phyloP scores from a whole-genome alignment of 345 rosid genomes.

The Orychophragmus violaceus region DNA sequence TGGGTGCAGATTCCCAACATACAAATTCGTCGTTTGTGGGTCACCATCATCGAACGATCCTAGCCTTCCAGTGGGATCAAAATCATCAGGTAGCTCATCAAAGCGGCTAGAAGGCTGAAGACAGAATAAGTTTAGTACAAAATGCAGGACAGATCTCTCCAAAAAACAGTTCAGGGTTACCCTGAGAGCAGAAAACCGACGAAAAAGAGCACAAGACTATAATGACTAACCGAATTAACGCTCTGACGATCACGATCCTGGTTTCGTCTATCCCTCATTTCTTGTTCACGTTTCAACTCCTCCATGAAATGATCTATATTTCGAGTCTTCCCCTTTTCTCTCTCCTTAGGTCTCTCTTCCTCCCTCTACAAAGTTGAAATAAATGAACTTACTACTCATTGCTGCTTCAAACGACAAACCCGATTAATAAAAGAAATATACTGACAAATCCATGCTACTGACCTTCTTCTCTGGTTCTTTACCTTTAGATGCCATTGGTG shows the following conservation, averaged over 20 bases:
- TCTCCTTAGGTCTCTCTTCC: constrained; percentile 71
- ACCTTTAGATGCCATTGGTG: constrained; percentile 83
- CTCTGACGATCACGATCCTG: constrained; percentile 76
- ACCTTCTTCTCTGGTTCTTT: constrained; percentile 89
- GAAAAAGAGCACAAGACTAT: not conserved
- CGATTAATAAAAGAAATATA: constrained; percentile 1
- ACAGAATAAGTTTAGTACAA: constrained; percentile 20
- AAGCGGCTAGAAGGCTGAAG: constrained; percentile 85
- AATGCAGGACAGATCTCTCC: not conserved
- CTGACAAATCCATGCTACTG: constrained; percentile 7
- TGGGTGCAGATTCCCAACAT: constrained; percentile 96
- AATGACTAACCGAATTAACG: constrained; percentile 59
- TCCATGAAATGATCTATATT: constrained; percentile 98
- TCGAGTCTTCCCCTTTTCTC: constrained; percentile 80
- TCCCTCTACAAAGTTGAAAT: constrained; percentile 52
- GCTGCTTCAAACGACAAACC: not conserved
- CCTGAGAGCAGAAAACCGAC: not conserved
- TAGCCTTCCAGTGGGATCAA: constrained; percentile 96
- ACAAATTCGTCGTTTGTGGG: constrained; percentile 96
- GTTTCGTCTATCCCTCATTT: constrained; percentile 90
- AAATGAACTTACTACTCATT: not conserved
- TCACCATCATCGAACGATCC: constrained; percentile 99
- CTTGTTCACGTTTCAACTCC: constrained; percentile 98
- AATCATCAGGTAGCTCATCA: constrained; percentile 96
- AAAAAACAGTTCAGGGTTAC: not conserved